Conservation (phyloP, 805 yeast species). For the Ogataea paradorogensis region DNA sequence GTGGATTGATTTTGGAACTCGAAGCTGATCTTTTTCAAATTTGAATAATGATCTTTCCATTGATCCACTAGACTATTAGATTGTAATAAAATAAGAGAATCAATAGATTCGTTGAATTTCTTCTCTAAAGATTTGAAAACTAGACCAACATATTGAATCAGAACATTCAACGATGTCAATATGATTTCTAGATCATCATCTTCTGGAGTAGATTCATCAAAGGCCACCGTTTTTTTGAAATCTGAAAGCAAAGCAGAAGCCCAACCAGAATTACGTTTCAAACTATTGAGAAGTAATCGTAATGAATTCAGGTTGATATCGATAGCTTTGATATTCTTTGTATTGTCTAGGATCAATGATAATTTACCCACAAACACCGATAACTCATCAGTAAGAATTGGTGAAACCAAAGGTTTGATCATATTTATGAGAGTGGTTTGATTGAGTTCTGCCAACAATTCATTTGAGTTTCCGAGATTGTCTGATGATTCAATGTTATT, state of each 20-base stretch:
- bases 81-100: conserved; percentile 35
- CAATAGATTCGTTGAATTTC: conserved; percentile 37
- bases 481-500: conserved; percentile 22
- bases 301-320: conserved; percentile 36
- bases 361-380: conserved; percentile 20
- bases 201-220: conserved; percentile 22
- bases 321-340: conserved; percentile 23
- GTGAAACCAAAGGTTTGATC: conserved; percentile 36
- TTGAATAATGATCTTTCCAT: conserved; percentile 37
- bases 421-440: conserved; percentile 27
- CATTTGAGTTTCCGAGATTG: conserved; percentile 14
- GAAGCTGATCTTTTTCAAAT: conserved; percentile 28
- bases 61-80: conserved; percentile 41
- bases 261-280: conserved; percentile 39
- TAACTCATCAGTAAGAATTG: conserved; percentile 26
- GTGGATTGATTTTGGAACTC: conserved; percentile 18
- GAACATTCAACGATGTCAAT: conserved; percentile 47
- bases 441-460: conserved; percentile 25
- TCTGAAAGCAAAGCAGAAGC: conserved; percentile 37
- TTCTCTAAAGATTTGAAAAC: conserved; percentile 41
- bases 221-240: conserved; percentile 28
- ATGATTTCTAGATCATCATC: conserved; percentile 41
- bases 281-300: conserved; percentile 36
- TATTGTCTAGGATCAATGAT: conserved; percentile 12
- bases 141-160: conserved; percentile 50